These are phyloP conservation scores for Nymphaea thermarum DNA, from an alignment of 164 flowering plant species.

Conservation along the genomic window DNA sequence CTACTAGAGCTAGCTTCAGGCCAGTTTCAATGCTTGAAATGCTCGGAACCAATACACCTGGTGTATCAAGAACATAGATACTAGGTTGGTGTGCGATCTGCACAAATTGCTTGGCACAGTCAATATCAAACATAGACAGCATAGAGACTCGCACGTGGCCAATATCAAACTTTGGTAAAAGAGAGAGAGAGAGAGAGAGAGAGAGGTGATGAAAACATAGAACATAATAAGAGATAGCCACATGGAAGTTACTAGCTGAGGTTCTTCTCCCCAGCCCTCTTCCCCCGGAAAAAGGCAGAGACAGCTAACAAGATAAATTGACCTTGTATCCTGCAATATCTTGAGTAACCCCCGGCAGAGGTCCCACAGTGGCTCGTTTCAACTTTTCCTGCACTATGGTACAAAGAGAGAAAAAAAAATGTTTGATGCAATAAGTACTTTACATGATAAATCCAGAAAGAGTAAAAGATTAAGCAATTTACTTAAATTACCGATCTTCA, in stretches of 20 bases:
- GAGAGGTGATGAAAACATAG: not conserved
- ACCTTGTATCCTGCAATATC: constrained; percentile 99
- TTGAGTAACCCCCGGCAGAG: constrained; percentile 95
- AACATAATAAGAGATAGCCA: not conserved
- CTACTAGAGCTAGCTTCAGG: constrained; percentile 81
- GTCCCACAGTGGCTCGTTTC: constrained; percentile 88
- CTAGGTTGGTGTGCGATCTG: constrained; percentile 97
- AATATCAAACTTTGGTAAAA: not conserved
- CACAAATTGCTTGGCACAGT: not conserved
- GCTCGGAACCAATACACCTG: constrained; percentile 91
- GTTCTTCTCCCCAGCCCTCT: no score
- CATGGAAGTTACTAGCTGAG: not conserved
- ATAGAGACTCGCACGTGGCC: no score
- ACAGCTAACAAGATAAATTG: not conserved
- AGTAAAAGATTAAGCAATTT: not conserved
- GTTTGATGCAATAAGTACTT: not conserved
- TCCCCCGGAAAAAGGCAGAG: not conserved
- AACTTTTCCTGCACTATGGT: constrained; percentile 76
- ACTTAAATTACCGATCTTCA: not conserved
- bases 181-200: not conserved
- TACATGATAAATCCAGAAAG: not conserved
- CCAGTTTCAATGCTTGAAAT: constrained; percentile 88
- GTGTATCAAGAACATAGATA: constrained; percentile 91
- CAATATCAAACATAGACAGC: not conserved
- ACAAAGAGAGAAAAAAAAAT: not conserved